A percentile compares a stretch with the other conserved stretches of the same genome.
These are phyloP conservation scores for Trichophyton simii DNA, from an alignment of 2,329 filamentous ascomycete species.

Conservation along the genomic window DNA sequence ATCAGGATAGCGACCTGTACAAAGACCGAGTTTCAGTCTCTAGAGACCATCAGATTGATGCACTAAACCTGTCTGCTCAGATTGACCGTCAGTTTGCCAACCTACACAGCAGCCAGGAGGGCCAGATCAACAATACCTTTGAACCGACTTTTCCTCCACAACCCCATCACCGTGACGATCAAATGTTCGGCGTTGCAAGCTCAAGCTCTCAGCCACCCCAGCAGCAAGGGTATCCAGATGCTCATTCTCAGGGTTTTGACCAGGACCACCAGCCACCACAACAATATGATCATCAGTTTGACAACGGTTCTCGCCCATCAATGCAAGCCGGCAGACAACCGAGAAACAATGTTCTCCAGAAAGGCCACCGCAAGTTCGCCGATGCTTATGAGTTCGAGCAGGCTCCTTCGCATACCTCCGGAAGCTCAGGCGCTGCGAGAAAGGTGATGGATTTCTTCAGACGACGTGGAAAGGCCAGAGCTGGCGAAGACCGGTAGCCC, in stretches of 20 bases:
- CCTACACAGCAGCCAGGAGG: conserved; percentile 25
- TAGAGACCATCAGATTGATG: conserved; percentile 11
- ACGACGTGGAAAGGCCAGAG: conserved; percentile 64
- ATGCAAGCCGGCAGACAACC: conserved; percentile 26
- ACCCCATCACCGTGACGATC: not conserved
- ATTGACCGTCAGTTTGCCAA: conserved; percentile 33
- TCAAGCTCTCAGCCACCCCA: conserved; percentile 6
- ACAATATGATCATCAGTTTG: conserved; percentile 15
- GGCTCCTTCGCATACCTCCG: conserved; percentile 51
- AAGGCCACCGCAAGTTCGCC: conserved; percentile 72
- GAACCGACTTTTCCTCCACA: not conserved
- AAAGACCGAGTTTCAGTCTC: not conserved
- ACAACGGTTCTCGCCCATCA: conserved; percentile 31
- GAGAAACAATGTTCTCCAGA: conserved; percentile 55
- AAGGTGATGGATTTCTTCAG: conserved; percentile 98
- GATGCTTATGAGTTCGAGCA: conserved; percentile 73
- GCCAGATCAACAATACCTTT: conserved; percentile 14
- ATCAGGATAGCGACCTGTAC: conserved; percentile 2
- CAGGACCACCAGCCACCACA: not conserved
- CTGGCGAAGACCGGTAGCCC: conserved; percentile 31
- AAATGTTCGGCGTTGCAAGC: conserved; percentile 22
- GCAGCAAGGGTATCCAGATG: not conserved
- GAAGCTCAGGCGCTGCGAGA: conserved; percentile 75
- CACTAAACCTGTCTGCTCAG: conserved; percentile 29
- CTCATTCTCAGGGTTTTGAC: not conserved